These are phyloP conservation scores for Platanthera zijinensis DNA, from an alignment of 106 monocot genomes.

Conservation along the genomic window DNA sequence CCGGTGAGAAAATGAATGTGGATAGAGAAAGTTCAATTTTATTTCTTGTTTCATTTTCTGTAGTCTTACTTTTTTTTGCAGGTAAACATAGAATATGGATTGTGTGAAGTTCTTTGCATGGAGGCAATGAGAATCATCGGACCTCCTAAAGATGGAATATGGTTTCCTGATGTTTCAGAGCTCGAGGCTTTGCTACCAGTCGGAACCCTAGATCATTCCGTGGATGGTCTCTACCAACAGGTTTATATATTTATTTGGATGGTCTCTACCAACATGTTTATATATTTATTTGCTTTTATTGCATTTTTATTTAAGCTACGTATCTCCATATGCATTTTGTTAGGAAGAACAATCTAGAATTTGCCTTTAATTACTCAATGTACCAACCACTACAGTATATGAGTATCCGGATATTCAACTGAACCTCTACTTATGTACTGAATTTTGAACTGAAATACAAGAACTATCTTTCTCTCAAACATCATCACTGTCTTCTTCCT, in stretches of 20 bases:
- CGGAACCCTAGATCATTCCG: conserved; percentile 62
- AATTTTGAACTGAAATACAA: no score
- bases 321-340: not conserved
- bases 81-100: conserved; percentile 85
- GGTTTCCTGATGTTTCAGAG: conserved; percentile 59
- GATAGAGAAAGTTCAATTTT: not conserved
- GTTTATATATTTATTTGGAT: conserved; percentile 17
- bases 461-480: no score
- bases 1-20: not conserved
- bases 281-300: not conserved
- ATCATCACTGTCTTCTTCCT: no score
- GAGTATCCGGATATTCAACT: no score
- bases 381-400: no score
- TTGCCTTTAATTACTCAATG: no score
- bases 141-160: conserved; percentile 43
- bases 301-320: not conserved
- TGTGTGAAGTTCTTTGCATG: conserved; percentile 54
- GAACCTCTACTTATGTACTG: no score
- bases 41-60: not conserved
- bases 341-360: no score
- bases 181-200: conserved; percentile 55
- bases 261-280: not conserved
- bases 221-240: conserved; percentile 31
- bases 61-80: conserved; percentile 14
- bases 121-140: conserved; percentile 21